Evolutionary conservation across 176 grass and related monocot species (phyloP), one percentile per base, ranked within the genome.

Genomic region (Pharus latifolius): DNA sequence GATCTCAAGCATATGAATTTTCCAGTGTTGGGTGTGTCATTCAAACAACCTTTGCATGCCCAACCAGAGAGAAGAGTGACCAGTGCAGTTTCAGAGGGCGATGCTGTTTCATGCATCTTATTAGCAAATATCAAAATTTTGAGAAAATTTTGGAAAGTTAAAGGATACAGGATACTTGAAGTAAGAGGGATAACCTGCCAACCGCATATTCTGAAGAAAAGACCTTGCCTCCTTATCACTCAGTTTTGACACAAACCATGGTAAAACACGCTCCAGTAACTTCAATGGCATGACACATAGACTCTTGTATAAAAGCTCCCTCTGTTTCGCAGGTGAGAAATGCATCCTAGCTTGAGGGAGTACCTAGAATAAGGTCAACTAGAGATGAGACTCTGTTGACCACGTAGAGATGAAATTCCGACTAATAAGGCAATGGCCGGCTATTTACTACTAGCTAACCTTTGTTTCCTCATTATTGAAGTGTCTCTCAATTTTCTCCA

Each of bases 181-280:
- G 8, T 73, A 74, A 49, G 35, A 37, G 61, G 40, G 44, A 64
- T 49, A 78, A 88, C 88, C 88, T 92, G 77, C 86, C 32, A 84
- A 37, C 41, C 35, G 86, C 82, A 96, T 89, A 69, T 92, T 96
- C 73, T 81, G 92, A 81, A 96, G 82, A 69, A 96, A 96, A 17
- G 70, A 83, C 6, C 40, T 79, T 47, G 69, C 86, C 67, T 92
- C 89, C 51, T 62, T 24, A 65, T 84, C 82, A 44, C 80, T 81
- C 53, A 96, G 49, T 32, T 86, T 92, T 10, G 65, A 69, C 41
- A 84, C 69, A 49, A 92, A 79, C 92, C 92, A 96, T 69, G 92
- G 92, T 84, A 96, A 78, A 68, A 83, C 77, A 41, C 24, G 40
- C 45, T 96, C 92, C 72, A 96, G 44, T 63, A 96, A 72, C 35